phyloP scores from a whole-genome alignment of 495 filamentous ascomycete genomes.

The Lophiotrema nucula region DNA sequence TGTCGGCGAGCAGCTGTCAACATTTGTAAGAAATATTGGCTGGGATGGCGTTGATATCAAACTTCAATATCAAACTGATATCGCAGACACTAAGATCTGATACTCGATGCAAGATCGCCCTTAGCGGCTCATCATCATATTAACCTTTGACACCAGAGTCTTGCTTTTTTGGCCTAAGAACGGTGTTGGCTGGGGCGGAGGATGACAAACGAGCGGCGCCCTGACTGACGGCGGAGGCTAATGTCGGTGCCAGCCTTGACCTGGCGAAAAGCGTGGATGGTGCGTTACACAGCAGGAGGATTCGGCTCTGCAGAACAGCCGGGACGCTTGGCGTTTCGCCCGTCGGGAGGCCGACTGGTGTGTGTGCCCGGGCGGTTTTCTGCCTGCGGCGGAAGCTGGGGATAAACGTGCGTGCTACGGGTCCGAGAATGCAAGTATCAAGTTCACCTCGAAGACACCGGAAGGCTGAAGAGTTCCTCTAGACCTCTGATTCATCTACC shows the following conservation, averaged over 20 bases:
- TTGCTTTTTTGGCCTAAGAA: constrained; percentile 1
- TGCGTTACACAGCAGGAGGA: constrained; percentile 30
- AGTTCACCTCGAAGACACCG: no score
- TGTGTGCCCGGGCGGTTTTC: neutral
- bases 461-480: no score
- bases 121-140: constrained; percentile 27
- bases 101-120: constrained; percentile 9
- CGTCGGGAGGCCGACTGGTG: constrained; percentile 11
- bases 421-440: no score
- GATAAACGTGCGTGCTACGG: neutral
- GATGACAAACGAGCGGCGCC: constrained; percentile 28
- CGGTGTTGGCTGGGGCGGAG: neutral
- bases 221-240: constrained; percentile 30
- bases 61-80: no score
- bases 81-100: constrained; percentile 16
- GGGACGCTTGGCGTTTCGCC: constrained; percentile 11
- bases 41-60: no score
- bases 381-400: neutral
- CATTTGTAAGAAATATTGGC: no score
- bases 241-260: constrained; percentile 23
- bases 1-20: no score
- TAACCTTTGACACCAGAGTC: constrained; percentile 1
- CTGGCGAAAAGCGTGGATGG: constrained; percentile 22
- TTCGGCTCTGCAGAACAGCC: constrained; percentile 12
- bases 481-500: no score